Conservation (phyloP, 2,329 filamentous ascomycete genomes). For the Hypocrella siamensis region DNA sequence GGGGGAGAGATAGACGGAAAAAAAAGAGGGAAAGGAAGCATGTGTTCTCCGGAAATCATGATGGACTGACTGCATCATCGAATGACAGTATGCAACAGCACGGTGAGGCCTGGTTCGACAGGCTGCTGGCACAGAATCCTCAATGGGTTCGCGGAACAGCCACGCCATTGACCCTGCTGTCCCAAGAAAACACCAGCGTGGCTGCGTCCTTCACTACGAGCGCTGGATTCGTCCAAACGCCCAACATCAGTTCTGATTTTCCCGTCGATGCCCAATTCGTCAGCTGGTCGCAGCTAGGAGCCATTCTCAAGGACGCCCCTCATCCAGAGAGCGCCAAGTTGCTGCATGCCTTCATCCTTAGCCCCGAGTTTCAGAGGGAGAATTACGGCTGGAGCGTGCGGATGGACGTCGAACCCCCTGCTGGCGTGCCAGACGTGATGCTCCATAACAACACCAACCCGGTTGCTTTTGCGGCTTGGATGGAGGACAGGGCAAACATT, state of each 20-base stretch:
- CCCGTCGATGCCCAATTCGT: slow-evolving; percentile 25
- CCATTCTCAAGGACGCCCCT: slow-evolving; percentile 30
- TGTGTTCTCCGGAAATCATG: too few species aligned
- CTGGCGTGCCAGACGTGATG: slow-evolving; percentile 10
- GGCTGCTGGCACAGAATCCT: slow-evolving; percentile 29
- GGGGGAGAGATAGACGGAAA: not conserved
- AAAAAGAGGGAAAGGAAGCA: not conserved
- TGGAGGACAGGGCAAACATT: slow-evolving; percentile 22
- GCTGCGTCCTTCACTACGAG: slow-evolving; percentile 19
- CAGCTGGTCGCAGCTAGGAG: slow-evolving; percentile 31
- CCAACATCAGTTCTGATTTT: slow-evolving; percentile 10
- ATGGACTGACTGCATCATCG: too few species aligned
- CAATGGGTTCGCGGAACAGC: slow-evolving; percentile 35
- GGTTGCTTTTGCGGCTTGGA: too few species aligned
- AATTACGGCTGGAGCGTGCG: slow-evolving; percentile 17
- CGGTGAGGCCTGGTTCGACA: slow-evolving; percentile 30
- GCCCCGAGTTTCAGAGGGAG: slow-evolving; percentile 19
- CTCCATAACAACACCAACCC: too few species aligned
- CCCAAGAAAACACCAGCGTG: slow-evolving; percentile 11
- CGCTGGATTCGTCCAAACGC: slow-evolving; percentile 6
- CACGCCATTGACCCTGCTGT: slow-evolving; percentile 22
- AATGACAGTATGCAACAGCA: slow-evolving; percentile 19
- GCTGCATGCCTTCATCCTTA: slow-evolving; percentile 29
- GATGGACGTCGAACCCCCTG: slow-evolving; percentile 14
- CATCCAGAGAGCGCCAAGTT: slow-evolving; percentile 35